Conservation (phyloP, 225 moss, liverwort and hornwort genomes). For the Antitrichia curtipendula region DNA sequence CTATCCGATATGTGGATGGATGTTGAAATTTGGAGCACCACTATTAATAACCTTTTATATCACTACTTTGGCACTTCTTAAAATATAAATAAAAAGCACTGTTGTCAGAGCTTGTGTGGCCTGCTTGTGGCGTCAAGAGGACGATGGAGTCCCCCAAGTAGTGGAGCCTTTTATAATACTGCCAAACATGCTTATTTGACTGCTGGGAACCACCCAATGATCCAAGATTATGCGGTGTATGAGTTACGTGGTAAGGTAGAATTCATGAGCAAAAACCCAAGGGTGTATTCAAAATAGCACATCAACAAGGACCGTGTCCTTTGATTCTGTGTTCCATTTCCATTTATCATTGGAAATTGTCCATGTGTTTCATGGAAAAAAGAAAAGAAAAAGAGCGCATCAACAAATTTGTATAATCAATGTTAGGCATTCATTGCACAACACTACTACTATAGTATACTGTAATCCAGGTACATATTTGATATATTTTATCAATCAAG, state of each 20-base stretch:
- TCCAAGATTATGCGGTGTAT: background rate
- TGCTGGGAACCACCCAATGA: background rate
- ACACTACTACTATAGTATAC: background rate
- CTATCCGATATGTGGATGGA: no score
- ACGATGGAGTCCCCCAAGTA: background rate
- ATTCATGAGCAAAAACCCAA: background rate
- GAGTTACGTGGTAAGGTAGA: background rate
- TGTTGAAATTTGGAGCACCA: no score
- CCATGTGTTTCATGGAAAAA: no score
- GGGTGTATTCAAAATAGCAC: no score
- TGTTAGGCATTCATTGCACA: background rate
- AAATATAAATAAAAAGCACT: no score
- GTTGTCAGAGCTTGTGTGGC: constrained; percentile 5
- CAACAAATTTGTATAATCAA: background rate
- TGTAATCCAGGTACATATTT: background rate
- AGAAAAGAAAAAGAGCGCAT: no score
- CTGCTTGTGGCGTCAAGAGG: background rate
- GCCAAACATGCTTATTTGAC: background rate
- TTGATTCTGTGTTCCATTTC: no score
- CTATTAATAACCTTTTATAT: no score
- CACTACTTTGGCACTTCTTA: no score
- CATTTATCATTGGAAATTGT: no score
- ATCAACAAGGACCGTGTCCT: no score
- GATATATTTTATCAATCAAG: background rate
- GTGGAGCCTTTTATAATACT: background rate